Evolutionary conservation across 176 grass and related monocot species (phyloP), one percentile per base, ranked within the genome.

Genomic region (Olyra latifolia): DNA sequence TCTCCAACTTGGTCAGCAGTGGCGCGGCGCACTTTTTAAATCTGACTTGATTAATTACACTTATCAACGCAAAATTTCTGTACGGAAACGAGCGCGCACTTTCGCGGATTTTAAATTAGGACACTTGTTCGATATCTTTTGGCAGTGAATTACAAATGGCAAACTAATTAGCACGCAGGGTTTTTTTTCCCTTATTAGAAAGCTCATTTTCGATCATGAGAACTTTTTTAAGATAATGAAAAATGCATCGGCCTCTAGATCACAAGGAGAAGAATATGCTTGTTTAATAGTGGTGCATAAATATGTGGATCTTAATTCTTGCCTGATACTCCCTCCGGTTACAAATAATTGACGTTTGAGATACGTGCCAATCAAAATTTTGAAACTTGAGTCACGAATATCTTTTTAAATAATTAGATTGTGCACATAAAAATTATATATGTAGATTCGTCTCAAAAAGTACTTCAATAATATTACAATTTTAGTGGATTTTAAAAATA

Each of bases 131-230:
- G 4, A 71, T 49, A 29, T 59, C 32, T 17, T 60, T 15, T 9
- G 4, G 6, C 5, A 56, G 20, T 2, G 20, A 42, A n/a, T 5
- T 69, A 2, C 6, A 44, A 6, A n/a, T 22, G n/a, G n/a, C n/a
- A n/a, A 43, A 10, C 15, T 27, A 1, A 35, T 15, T 10, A 11
- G 35, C 17, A 66, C 10, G 3, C 35, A 3, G 11, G 8, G n/a
- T n/a, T n/a, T 57, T 14, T 38, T 54, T 13, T 27, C 0, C 39
- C 22, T 40, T 29, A 47, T 71, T 48, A 30, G 22, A 55, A 30
- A 54, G 32, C n/a, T 11, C 29, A n/a, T 41, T 56, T 80, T 80
- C 41, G 55, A 67, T 25, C 64, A 69, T n/a, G 23, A 44, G 49
- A 35, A 3, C 5, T 35, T 35, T 35, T 35, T 35, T 35, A 35